Conservation (phyloP, 768 basidiomycete species). For the Suillus cothurnatus region DNA sequence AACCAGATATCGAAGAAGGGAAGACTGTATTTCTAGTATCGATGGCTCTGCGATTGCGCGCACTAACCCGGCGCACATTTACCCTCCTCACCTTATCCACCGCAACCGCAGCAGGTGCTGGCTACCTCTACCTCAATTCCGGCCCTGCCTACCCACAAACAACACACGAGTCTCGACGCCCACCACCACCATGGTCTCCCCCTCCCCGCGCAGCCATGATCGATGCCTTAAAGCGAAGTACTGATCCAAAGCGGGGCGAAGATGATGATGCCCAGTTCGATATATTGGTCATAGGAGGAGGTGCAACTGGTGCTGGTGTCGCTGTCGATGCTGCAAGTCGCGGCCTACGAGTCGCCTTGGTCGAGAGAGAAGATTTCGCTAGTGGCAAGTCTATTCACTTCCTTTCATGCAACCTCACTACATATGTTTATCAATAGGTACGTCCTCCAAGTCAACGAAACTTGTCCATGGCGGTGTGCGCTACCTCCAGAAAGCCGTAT, state of each 20-base stretch:
- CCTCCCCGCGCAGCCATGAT: conserved; percentile 71
- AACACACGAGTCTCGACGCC: conserved; percentile 65
- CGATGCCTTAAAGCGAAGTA: conserved; percentile 41
- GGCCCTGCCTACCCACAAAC: conserved; percentile 68
- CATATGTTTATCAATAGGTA: conserved; percentile 51
- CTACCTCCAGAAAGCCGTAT: conserved; percentile 95
- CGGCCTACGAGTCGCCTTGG: conserved; percentile 90
- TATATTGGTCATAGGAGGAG: conserved; percentile 86
- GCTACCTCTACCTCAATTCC: conserved; percentile 75
- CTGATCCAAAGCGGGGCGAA: conserved; percentile 30
- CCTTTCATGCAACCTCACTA: neutral
- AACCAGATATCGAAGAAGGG: neutral
- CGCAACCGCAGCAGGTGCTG: conserved; percentile 52
- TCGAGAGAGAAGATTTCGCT: conserved; percentile 91
- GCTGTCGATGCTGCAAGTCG: conserved; percentile 93
- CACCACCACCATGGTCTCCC: conserved; percentile 80
- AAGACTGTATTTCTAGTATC: neutral
- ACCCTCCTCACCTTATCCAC: conserved; percentile 56
- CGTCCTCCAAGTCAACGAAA: conserved; percentile 96
- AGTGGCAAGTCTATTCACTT: conserved; percentile 54
- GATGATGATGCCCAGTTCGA: conserved; percentile 63
- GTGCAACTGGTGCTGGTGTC: conserved; percentile 95
- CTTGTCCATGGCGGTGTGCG: conserved; percentile 98
- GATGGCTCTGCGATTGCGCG: conserved; percentile 18
- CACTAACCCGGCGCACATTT: conserved; percentile 61